Base-by-base conservation (phyloP, 345 rosid genomes). In the Turritis glabra region DNA sequence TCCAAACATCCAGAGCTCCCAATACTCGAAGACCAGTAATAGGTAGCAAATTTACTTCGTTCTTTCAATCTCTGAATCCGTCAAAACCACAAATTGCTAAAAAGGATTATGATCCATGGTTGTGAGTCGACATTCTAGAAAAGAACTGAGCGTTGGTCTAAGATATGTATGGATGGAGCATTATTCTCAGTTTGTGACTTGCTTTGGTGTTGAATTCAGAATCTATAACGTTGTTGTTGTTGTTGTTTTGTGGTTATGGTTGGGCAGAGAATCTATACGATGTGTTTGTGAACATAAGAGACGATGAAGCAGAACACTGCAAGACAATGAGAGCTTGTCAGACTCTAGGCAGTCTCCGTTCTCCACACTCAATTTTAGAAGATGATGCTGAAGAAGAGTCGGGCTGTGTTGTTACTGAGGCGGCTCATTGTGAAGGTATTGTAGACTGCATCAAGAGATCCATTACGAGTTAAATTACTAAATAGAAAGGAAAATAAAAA, bases 281-380 rank as follows among this genome's bases (percentile, higher is more conserved):
- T 29, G 96, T 89, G 81, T 95, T 95, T 81, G 21, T 89, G 71
- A 95, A 92, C 83, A 79, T 95, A 38, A 84, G 99, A 84, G 99
- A 95, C 4, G 97, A 95, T 13, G 97, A 95, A 85, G 99, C 93
- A 22, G 99, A 95, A 74, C 99, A 95, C 66, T 92, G 97, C 57
- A 90, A 95, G 85, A 95, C 99, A 1, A 92, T 92, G 99, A 89
- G 79, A 80, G 96, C 92, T 44, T 95, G 97, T 72, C 99, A 95
- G 66, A 95, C 80, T 14, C 96, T 79, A 13, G 99, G 97, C 43
- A 90, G 79, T 48, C 97, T 95, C 15, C 90, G 81, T 5, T 95
- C 99, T 8, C 99, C 99, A 19, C 99, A 95, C 80, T 87, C 98
- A 11, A 69, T 58, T 22, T 2, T 50, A 14, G 96, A 83, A 62